A percentile compares a stretch with the other conserved stretches of the same genome.
Evolutionary conservation across 805 yeast genomes (phyloP).

Genomic region (Ogataea kodamae): DNA sequence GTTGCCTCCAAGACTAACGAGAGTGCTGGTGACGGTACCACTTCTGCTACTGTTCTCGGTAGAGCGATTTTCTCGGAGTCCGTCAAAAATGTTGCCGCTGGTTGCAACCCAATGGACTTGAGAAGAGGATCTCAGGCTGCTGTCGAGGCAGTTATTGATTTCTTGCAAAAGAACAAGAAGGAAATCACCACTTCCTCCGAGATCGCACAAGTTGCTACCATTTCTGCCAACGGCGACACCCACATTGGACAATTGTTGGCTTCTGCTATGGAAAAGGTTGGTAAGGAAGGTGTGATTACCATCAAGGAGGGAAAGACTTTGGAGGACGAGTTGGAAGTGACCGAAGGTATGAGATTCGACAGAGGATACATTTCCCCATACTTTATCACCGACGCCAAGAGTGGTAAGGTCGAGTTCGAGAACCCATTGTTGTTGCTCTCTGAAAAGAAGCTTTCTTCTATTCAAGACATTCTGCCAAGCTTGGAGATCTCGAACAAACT

Average conservation of each 20-base stretch:
- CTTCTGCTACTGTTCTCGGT: constrained; percentile 95
- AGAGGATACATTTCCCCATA: constrained; percentile 97
- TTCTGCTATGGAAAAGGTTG: constrained; percentile 96
- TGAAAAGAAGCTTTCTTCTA: constrained; percentile 88
- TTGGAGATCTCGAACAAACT: constrained; percentile 88
- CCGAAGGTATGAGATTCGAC: constrained; percentile 98
- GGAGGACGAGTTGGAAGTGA: constrained; percentile 94
- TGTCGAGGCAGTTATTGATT: constrained; percentile 86
- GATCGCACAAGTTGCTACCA: constrained; percentile 97
- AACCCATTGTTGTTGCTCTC: constrained; percentile 84
- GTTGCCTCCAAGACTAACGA: constrained; percentile 97
- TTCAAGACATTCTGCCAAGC: constrained; percentile 89
- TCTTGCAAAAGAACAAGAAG: constrained; percentile 78
- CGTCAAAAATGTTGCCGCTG: constrained; percentile 96
- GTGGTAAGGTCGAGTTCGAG: constrained; percentile 91
- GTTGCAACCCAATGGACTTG: constrained; percentile 97
- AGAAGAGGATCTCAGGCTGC: constrained; percentile 98
- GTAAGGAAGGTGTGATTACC: constrained; percentile 98
- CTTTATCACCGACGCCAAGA: constrained; percentile 90
- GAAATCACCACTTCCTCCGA: constrained; percentile 92
- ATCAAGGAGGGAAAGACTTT: constrained; percentile 96
- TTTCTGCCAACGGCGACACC: constrained; percentile 92
- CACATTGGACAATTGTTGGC: constrained; percentile 92
- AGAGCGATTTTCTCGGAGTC: constrained; percentile 93
- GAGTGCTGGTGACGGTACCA: constrained; percentile 98